Percentiles rank a stretch among this genome's conserved stretches.
Evolutionary conservation across 108 stramenopile species (phyloP).

Genomic region (Cylindrotheca fusiformis): DNA sequence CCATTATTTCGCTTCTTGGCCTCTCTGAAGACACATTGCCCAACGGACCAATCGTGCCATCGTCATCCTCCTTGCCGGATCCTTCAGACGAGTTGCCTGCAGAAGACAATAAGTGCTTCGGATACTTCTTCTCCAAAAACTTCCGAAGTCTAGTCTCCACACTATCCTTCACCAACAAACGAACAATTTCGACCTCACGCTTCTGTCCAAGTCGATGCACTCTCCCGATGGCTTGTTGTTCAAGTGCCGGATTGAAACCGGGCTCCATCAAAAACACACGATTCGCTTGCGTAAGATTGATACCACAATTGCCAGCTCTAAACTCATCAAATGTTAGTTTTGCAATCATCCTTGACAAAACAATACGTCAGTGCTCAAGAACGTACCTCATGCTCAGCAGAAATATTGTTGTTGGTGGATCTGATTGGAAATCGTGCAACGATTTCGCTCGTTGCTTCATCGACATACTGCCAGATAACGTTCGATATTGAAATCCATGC

Average conservation of each 20-base stretch:
- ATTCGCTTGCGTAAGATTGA: conserved; percentile 61
- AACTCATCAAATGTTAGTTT: conserved; percentile 12
- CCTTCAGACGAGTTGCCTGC: neutral
- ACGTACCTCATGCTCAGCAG: conserved; percentile 46
- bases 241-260: conserved; percentile 45
- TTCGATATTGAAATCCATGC: conserved; percentile 43
- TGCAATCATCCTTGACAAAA: conserved; percentile 8
- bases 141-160: conserved; percentile 29
- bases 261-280: conserved; percentile 71
- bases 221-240: conserved; percentile 64
- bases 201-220: conserved; percentile 58
- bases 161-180: conserved; percentile 27
- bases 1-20: conserved; percentile 2
- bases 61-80: neutral
- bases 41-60: no score
- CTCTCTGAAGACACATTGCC: neutral
- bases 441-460: conserved; percentile 42
- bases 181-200: conserved; percentile 28
- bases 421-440: conserved; percentile 41
- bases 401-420: conserved; percentile 55
- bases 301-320: conserved; percentile 48
- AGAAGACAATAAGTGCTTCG: neutral
- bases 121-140: conserved; percentile 36
- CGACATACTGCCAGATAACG: conserved; percentile 41
- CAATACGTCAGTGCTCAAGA: neutral